Evolutionary conservation across 768 basidiomycete species (phyloP), one percentile per base, ranked within the genome.

Genomic region (Agrocybe praecox): DNA sequence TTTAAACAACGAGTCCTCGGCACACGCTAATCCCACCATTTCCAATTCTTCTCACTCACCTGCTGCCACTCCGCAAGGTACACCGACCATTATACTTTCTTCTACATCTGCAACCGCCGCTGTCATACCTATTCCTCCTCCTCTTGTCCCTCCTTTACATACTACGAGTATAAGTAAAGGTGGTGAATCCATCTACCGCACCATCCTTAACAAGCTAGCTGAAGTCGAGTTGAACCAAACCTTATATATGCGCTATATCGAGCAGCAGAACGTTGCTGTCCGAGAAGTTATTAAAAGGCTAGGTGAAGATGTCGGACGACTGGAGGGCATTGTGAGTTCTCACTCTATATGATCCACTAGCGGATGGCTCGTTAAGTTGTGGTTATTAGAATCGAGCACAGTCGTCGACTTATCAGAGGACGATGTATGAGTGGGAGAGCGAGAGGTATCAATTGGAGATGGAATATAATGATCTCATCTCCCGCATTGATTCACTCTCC

Each of bases 121-220:
- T 47, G 40, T 62, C 52, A 50, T 59, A 51, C 47, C 59, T 43
- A 24, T 59, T 54, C 23, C 49, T 47, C 57, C 60, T 24, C 61
- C 52, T 42, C 55, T 58, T 21, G 60, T 53, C 7, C 61, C 57
- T 19, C 62, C 56, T 10, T 29, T 45, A 14, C 43, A 18, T 44
- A 22, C 45, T 32, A 21, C n/a, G 8, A 45, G 22, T n/a, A 17
- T 43, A 10, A 26, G 63, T 10, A 60, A 65, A 8, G 79, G 82
- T 12, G 92, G 92, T 21, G 97, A 99, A 69, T 96, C 94, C 1
- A 95, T 99, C 61, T 98, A 97, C 65, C 89, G 94, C 8, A 92
- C 89, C 12, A 99, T 98, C 62, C 96, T 96, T 86, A 96, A 97
- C 63, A 88, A 95, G 7, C 80, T 99, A 11, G 83, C 85, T 2